Percentiles rank a stretch among this genome's conserved stretches.
Evolutionary conservation across 1,139 yeast genomes (phyloP).

Genomic region (Zygoascus sp.): DNA sequence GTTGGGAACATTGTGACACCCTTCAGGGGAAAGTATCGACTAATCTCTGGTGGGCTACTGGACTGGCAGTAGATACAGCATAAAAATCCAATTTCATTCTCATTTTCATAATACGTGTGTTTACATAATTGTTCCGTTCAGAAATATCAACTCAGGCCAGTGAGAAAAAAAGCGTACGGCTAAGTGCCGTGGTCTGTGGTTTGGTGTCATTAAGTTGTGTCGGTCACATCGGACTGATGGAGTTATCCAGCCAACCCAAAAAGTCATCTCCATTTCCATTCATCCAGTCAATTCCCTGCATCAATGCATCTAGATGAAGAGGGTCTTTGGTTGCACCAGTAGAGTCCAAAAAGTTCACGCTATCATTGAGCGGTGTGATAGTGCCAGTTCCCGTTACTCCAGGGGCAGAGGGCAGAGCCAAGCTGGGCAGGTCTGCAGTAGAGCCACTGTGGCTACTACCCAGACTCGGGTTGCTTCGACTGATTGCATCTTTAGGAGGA

Average conservation of each 20-base stretch:
- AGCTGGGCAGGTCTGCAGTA: neutral
- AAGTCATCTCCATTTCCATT: constrained; percentile 78
- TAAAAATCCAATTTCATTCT: too few relatives aligned
- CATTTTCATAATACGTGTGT: too few relatives aligned
- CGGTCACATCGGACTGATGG: constrained; percentile 45
- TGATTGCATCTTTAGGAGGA: neutral
- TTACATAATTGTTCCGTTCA: too few relatives aligned
- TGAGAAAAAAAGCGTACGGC: too few relatives aligned
- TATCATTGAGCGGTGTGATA: neutral
- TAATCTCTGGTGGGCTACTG: too few relatives aligned
- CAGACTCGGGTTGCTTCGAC: neutral
- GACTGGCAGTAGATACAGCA: too few relatives aligned
- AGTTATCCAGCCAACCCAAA: constrained; percentile 90
- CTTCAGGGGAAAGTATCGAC: too few relatives aligned
- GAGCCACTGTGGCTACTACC: neutral
- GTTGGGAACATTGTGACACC: too few relatives aligned
- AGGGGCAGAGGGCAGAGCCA: neutral
- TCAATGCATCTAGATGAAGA: constrained; percentile 42
- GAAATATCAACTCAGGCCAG: too few relatives aligned
- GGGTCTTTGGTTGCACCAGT: constrained; percentile 33
- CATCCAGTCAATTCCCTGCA: constrained; percentile 81
- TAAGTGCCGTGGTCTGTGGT: too few relatives aligned
- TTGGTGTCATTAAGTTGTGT: neutral
- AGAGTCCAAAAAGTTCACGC: constrained; percentile 22
- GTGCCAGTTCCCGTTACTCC: neutral